Base-by-base conservation (phyloP, 2,329 filamentous ascomycete species). In the Curvularia lunata region DNA sequence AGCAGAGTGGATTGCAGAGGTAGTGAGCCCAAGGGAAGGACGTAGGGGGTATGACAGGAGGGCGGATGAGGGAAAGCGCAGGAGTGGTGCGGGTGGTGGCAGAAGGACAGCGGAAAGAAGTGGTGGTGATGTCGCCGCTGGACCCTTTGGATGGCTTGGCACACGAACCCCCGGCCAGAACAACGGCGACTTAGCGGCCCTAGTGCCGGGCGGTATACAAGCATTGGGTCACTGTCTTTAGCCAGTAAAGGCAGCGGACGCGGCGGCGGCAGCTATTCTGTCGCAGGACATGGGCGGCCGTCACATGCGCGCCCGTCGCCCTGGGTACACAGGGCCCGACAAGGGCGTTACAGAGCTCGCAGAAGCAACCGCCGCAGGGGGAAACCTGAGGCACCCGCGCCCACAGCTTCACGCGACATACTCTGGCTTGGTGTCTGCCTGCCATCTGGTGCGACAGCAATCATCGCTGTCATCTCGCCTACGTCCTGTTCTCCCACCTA, bases 331-430 rank as follows among this genome's bases (percentile, higher is more conserved):
- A 16, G 23, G n/a, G n/a, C 10, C 32, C 7, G 25, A 12, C 28
- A 28, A 21, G 19, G 27, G 50, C 30, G 50, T 52, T 40, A 46
- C 51, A 45, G 38, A 37, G 45, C 25, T 13, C 12, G 27, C 40
- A 21, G 19, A 41, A 42, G 34, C 28, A 46, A 32, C 18, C 19
- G 41, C 43, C 23, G 45, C 50, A 54, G 51, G 51, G 55, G 55
- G 55, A 23, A 48, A 38, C 50, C 55, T 58, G 55, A 48, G 45
- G 55, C 55, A 52, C 45, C 37, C 21, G 18, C 40, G 13, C 40
- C 40, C 28, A 16, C 37, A 27, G 10, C 19, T 23, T 18, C 18
- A 27, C 16, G 49, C 43, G 41, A 56, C 42, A 40, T 49, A 49
- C 43, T 21, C 5, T n/a, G 23, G 21, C 21, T 34, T 25, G 23